A percentile compares a stretch with the other conserved stretches of the same genome.
Evolutionary conservation across 2,329 filamentous ascomycete genomes (phyloP).

Genomic region (Tolypocladium nubicola): DNA sequence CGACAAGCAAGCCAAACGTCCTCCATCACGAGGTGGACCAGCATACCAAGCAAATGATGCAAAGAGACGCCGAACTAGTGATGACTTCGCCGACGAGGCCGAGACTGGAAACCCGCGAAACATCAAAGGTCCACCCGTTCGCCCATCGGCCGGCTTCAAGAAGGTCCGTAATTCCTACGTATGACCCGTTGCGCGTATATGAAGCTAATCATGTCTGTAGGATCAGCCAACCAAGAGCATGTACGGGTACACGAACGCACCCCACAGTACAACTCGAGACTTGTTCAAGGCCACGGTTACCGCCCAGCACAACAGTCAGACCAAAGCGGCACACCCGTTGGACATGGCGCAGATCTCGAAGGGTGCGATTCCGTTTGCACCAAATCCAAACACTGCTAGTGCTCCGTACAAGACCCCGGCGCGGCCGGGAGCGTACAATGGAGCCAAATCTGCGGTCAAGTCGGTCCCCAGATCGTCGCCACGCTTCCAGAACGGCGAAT

Average conservation of each 20-base stretch:
- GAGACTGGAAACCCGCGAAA: slow-evolving; percentile 45
- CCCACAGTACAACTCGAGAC: slow-evolving; percentile 41
- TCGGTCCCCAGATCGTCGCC: slow-evolving; percentile 61
- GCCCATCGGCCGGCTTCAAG: slow-evolving; percentile 60
- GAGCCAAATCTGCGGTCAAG: slow-evolving; percentile 48
- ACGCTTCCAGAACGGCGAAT: slow-evolving; percentile 78
- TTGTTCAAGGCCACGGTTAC: slow-evolving; percentile 58
- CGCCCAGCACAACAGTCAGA: slow-evolving; percentile 54
- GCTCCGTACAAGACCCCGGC: slow-evolving; percentile 60
- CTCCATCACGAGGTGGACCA: slow-evolving; percentile 39
- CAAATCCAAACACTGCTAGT: slow-evolving; percentile 47
- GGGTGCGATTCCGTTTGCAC: slow-evolving; percentile 80
- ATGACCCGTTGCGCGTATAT: not conserved
- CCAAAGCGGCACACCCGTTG: slow-evolving; percentile 56
- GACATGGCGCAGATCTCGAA: slow-evolving; percentile 85
- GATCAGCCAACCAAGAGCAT: slow-evolving; percentile 50
- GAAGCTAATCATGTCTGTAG: slow-evolving; percentile 31
- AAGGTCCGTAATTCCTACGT: slow-evolving; percentile 43
- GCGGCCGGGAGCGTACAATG: slow-evolving; percentile 32
- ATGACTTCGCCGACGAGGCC: slow-evolving; percentile 55
- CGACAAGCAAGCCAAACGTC: slow-evolving; percentile 33
- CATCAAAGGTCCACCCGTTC: slow-evolving; percentile 74
- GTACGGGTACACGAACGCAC: slow-evolving; percentile 52
- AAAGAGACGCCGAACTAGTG: slow-evolving; percentile 72
- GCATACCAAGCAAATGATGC: slow-evolving; percentile 59